Percentiles rank a stretch among this genome's conserved stretches.
These are phyloP conservation scores for Fusarium paranaense DNA, from an alignment of 2,329 filamentous ascomycete genomes.

Conservation along the genomic window DNA sequence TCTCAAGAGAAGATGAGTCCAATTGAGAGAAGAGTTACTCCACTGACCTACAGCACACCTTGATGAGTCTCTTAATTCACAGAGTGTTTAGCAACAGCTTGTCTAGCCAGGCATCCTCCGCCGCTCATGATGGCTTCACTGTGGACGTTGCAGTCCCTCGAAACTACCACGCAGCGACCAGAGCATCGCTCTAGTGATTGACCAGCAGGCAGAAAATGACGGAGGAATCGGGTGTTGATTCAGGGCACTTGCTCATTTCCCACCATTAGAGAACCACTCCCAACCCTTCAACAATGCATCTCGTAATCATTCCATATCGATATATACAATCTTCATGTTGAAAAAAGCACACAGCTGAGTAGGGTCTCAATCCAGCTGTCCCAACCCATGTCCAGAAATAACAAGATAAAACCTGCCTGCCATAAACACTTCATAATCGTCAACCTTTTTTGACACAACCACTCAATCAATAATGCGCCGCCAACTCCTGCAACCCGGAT, in stretches of 20 bases:
- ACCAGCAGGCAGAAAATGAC: neutral
- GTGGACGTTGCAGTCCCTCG: neutral
- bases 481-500: slow-evolving; percentile 39
- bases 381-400: slow-evolving; percentile 36
- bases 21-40: no score
- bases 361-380: slow-evolving; percentile 5
- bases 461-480: slow-evolving; percentile 36
- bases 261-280: neutral
- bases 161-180: neutral
- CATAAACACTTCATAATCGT: slow-evolving; percentile 34
- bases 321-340: slow-evolving; percentile 37
- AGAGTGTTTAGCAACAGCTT: no score
- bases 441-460: slow-evolving; percentile 23
- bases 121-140: neutral
- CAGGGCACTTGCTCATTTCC: neutral
- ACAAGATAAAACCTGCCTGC: slow-evolving; percentile 26
- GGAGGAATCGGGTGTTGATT: neutral
- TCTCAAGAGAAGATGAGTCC: no score
- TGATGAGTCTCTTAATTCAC: no score
- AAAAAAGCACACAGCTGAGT: slow-evolving; percentile 8
- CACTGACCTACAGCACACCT: no score
- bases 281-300: slow-evolving; percentile 1
- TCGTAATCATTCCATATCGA: slow-evolving; percentile 36
- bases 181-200: neutral
- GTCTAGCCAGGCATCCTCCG: neutral